Percentiles rank a stretch among this genome's conserved stretches.
These are phyloP conservation scores for Metschnikowia dekortorum DNA, from an alignment of 805 yeast species.

Conservation along the genomic window DNA sequence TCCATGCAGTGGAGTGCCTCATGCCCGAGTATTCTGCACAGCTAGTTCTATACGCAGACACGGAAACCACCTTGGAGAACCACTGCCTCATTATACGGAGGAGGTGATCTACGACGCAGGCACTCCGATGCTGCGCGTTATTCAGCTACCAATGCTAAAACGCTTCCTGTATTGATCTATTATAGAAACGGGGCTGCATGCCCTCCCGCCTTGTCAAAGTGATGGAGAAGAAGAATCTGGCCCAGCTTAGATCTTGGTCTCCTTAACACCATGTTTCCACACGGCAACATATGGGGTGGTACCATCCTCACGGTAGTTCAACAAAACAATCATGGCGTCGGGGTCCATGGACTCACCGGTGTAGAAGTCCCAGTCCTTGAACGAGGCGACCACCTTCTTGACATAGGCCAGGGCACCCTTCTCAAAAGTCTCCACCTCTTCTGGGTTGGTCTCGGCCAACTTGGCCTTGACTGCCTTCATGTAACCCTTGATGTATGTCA, in stretches of 20 bases:
- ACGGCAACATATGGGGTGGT: constrained; percentile 93
- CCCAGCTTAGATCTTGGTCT: constrained; percentile 72
- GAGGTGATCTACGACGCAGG: no score
- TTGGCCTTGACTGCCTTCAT: constrained; percentile 94
- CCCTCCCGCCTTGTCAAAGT: not conserved
- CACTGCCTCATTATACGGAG: constrained; percentile 38
- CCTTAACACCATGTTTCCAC: constrained; percentile 98
- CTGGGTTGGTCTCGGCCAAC: constrained; percentile 88
- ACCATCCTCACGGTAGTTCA: constrained; percentile 99
- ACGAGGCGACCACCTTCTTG: constrained; percentile 91
- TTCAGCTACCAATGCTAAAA: constrained; percentile 12
- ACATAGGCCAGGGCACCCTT: constrained; percentile 96
- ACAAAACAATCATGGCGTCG: constrained; percentile 95
- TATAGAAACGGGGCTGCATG: not conserved
- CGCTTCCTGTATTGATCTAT: not conserved
- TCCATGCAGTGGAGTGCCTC: constrained; percentile 37
- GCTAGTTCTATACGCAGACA: constrained; percentile 55
- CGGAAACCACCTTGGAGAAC: constrained; percentile 65
- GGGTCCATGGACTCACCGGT: constrained; percentile 99
- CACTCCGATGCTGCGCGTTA: no score
- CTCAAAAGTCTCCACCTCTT: constrained; percentile 81
- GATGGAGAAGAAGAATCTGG: not conserved
- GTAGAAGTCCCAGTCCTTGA: constrained; percentile 99
- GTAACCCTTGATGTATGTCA: constrained; percentile 97
- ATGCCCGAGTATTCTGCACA: constrained; percentile 40